These are phyloP conservation scores for Coniferiporia sulphurascens DNA, from an alignment of 1,284 basidiomycete genomes.

Conservation along the genomic window DNA sequence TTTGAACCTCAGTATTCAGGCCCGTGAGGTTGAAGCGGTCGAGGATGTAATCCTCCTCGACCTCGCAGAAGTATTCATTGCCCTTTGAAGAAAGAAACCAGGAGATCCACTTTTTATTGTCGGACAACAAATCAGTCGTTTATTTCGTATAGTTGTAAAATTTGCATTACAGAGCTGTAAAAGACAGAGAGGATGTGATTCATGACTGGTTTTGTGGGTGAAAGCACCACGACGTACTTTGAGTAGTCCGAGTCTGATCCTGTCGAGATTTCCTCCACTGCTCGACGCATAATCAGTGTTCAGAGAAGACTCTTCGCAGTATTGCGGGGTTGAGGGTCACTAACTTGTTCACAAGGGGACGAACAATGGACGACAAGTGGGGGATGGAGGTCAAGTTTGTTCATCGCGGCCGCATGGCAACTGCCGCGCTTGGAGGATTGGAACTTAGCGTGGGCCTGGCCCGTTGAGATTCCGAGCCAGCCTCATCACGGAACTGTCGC, in stretches of 20 bases:
- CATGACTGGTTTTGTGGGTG: slow-evolving; percentile 9
- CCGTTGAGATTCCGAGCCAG: background rate
- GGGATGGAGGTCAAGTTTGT: background rate
- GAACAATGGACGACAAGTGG: background rate
- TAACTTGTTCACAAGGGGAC: slow-evolving; percentile 3
- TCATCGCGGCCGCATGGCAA: background rate
- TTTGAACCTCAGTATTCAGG: slow-evolving; percentile 92
- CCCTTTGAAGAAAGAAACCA: slow-evolving; percentile 98
- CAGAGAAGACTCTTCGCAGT: background rate
- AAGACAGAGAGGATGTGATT: slow-evolving; percentile 7
- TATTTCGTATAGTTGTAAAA: slow-evolving; percentile 2
- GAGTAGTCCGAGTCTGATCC: slow-evolving; percentile 88
- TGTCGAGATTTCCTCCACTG: slow-evolving; percentile 83
- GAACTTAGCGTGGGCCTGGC: background rate
- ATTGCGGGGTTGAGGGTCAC: background rate
- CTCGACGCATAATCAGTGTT: slow-evolving; percentile 12
- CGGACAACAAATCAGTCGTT: slow-evolving; percentile 18
- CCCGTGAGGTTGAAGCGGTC: slow-evolving; percentile 98
- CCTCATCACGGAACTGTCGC: slow-evolving; percentile 1
- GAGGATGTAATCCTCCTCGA: slow-evolving; percentile 98
- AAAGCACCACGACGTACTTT: slow-evolving; percentile 47
- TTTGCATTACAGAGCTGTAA: slow-evolving; percentile 33
- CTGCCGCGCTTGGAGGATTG: background rate
- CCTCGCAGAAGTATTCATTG: slow-evolving; percentile 98
- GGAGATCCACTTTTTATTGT: slow-evolving; percentile 76